phyloP scores from a whole-genome alignment of 768 basidiomycete genomes.

The Termitomyces sp. region DNA sequence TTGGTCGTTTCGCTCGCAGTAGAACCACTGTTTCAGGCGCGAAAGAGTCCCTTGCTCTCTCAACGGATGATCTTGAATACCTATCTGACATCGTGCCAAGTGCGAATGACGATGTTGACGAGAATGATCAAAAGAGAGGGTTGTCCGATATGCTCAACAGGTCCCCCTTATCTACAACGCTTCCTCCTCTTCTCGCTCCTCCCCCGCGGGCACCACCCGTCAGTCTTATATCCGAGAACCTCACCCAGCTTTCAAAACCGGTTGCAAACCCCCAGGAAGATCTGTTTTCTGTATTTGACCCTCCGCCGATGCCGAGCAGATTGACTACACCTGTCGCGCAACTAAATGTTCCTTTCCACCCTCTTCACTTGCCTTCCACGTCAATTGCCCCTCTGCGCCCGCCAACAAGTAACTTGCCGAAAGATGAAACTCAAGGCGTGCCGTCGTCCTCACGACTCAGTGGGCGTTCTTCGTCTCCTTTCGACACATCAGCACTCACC shows the following conservation, averaged over 20 bases:
- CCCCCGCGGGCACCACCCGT: constrained; percentile 21
- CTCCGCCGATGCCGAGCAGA: constrained; percentile 9
- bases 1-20: constrained; percentile 64
- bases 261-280: constrained; percentile 12
- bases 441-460: background rate
- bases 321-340: constrained; percentile 1
- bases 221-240: background rate
- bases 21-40: constrained; percentile 28
- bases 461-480: constrained; percentile 8
- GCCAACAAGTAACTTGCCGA: background rate
- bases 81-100: constrained; percentile 65
- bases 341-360: constrained; percentile 7
- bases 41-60: constrained; percentile 61
- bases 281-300: constrained; percentile 24
- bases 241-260: background rate
- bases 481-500: constrained; percentile 6
- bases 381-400: background rate
- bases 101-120: constrained; percentile 34
- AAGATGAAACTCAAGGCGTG: constrained; percentile 1
- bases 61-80: constrained; percentile 78
- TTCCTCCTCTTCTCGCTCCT: constrained; percentile 43
- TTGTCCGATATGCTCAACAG: constrained; percentile 38
- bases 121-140: constrained; percentile 26
- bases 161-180: constrained; percentile 30
- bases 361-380: background rate